Percentiles rank a stretch among this genome's conserved stretches.
Evolutionary conservation across 1,284 basidiomycete genomes (phyloP).

Genomic region (Pseudozyma pruni): DNA sequence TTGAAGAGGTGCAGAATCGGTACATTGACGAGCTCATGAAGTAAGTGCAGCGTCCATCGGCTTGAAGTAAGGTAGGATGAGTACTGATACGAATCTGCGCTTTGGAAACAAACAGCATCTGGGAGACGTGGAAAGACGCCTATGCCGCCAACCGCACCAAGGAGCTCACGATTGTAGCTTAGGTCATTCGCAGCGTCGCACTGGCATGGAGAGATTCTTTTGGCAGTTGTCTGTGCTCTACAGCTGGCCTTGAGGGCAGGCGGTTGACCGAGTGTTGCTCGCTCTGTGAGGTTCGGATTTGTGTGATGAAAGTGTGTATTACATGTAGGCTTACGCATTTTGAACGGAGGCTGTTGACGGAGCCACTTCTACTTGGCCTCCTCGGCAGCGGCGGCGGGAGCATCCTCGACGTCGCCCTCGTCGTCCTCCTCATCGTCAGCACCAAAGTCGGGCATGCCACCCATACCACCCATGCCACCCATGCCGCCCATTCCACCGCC

Average conservation of each 20-base stretch:
- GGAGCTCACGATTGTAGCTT: conserved; percentile 63
- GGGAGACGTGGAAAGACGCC: conserved; percentile 66
- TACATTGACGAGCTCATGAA: conserved; percentile 83
- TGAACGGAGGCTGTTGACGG: no score
- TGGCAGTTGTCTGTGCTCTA: no score
- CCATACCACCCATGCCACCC: conserved; percentile 20
- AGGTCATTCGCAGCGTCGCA: neutral
- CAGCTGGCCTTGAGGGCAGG: neutral
- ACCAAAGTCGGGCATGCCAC: conserved; percentile 42
- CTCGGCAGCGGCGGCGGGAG: conserved; percentile 18
- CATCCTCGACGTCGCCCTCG: conserved; percentile 67
- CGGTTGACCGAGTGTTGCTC: no score
- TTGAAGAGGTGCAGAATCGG: conserved; percentile 80
- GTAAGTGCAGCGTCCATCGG: conserved; percentile 18
- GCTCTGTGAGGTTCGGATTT: no score
- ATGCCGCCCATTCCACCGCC: conserved; percentile 27
- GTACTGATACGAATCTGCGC: neutral
- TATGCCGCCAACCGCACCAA: conserved; percentile 63
- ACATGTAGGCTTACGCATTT: no score
- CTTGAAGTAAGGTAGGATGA: neutral
- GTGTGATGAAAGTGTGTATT: neutral
- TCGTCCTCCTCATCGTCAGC: conserved; percentile 55
- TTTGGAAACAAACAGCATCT: conserved; percentile 41
- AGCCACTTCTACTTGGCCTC: conserved; percentile 46
- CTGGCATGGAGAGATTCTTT: neutral